Evolutionary conservation across 1,139 yeast species (phyloP).

Genomic region (Sugiyamaella novakii): DNA sequence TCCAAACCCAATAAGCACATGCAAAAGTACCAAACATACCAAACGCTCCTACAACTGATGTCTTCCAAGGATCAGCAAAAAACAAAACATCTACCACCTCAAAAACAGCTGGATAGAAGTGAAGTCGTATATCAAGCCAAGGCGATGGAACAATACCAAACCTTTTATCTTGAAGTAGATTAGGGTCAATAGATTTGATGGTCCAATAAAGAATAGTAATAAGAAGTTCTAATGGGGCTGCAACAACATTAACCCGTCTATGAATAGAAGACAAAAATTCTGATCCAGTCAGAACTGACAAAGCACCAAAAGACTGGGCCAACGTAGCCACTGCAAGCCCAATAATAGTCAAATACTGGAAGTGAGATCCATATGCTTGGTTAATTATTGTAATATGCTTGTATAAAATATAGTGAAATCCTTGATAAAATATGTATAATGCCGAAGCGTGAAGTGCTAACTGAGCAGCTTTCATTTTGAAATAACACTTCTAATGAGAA

Average conservation of each 20-base stretch:
- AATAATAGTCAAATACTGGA: constrained; percentile 40
- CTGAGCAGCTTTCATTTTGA: constrained; percentile 16
- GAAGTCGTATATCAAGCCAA: constrained; percentile 37
- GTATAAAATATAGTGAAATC: constrained; percentile 13
- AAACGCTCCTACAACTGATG: constrained; percentile 27
- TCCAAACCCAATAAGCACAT: constrained; percentile 41
- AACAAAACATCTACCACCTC: constrained; percentile 35
- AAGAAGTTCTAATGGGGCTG: constrained; percentile 40
- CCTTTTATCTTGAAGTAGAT: constrained; percentile 35
- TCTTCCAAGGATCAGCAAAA: constrained; percentile 33
- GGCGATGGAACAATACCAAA: constrained; percentile 30
- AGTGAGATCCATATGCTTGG: constrained; percentile 36
- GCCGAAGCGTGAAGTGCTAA: constrained; percentile 22
- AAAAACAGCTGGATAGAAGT: constrained; percentile 37
- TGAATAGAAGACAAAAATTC: constrained; percentile 27
- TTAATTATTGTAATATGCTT: constrained; percentile 20
- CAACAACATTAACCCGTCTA: constrained; percentile 30
- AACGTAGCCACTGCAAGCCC: constrained; percentile 34
- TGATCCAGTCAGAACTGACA: constrained; percentile 33
- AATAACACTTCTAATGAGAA: too few relatives aligned
- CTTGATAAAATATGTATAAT: constrained; percentile 17
- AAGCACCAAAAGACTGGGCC: constrained; percentile 35
- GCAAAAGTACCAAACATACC: constrained; percentile 29
- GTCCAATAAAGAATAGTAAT: constrained; percentile 41
- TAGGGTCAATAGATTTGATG: constrained; percentile 33